Percentiles rank a stretch among this genome's conserved stretches.
Conservation (phyloP, 1,139 yeast genomes). For the Diutina pseudorugosa region DNA sequence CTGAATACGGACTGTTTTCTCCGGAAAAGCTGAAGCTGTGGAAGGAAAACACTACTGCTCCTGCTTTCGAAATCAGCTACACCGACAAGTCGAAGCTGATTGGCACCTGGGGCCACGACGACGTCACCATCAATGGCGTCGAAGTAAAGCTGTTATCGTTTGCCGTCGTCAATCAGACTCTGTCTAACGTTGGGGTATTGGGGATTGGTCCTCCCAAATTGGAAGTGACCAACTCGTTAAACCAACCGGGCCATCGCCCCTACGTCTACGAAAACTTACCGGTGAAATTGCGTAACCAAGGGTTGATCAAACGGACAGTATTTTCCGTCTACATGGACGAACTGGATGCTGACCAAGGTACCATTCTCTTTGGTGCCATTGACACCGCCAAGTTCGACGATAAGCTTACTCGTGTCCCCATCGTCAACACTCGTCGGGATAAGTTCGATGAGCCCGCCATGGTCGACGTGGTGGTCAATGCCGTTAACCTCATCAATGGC, state of each 20-base stretch:
- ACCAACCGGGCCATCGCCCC: not conserved
- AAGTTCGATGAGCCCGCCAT: not conserved
- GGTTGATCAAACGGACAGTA: conserved; percentile 33
- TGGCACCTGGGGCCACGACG: conserved; percentile 59
- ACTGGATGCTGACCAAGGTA: not conserved
- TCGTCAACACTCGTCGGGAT: not conserved
- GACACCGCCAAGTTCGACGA: conserved; percentile 17
- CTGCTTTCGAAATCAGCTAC: conserved; percentile 37
- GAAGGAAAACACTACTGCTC: conserved; percentile 20
- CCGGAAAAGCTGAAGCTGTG: conserved; percentile 4
- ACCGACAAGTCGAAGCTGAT: conserved; percentile 51
- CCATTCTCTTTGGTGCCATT: conserved; percentile 4
- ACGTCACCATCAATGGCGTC: conserved; percentile 25
- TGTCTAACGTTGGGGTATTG: not conserved
- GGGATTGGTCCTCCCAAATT: conserved; percentile 3
- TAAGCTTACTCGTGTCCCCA: conserved; percentile 6
- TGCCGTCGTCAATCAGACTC: conserved; percentile 5
- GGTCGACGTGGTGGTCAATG: not conserved
- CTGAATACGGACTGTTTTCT: conserved; percentile 6
- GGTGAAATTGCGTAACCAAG: conserved; percentile 34
- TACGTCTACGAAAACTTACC: conserved; percentile 48
- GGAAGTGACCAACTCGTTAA: not conserved
- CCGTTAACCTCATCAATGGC: not conserved
- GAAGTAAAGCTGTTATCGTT: conserved; percentile 34
- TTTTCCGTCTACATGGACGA: conserved; percentile 6